Conservation (phyloP, 225 moss, liverwort and hornwort species). For the Straminergon stramineum region DNA sequence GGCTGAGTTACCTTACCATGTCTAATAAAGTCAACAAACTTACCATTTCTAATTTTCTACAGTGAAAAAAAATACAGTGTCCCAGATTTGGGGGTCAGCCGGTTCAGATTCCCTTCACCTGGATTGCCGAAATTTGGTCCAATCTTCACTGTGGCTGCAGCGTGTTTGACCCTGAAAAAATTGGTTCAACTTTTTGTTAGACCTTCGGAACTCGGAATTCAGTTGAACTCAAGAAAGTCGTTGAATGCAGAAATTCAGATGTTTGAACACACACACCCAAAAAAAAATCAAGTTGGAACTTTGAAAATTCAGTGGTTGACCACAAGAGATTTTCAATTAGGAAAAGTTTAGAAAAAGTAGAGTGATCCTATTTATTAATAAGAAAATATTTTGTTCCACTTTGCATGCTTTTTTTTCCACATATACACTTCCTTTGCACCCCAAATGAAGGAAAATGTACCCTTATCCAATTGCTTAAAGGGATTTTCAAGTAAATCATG, state of each 20-base stretch:
- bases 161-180: neutral
- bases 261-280: too few relatives aligned
- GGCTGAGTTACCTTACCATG: too few relatives aligned
- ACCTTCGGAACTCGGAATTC: neutral
- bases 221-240: neutral
- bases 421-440: too few relatives aligned
- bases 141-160: neutral
- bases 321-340: neutral
- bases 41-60: accelerated
- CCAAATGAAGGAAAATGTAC: too few relatives aligned
- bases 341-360: neutral
- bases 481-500: too few relatives aligned
- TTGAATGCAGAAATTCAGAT: neutral
- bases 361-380: neutral
- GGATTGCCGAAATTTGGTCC: neutral
- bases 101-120: neutral
- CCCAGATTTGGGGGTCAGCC: neutral
- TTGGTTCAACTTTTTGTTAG: neutral
- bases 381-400: too few relatives aligned
- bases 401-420: too few relatives aligned
- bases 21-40: neutral
- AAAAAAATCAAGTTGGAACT: neutral
- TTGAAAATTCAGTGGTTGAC: neutral
- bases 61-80: neutral
- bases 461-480: too few relatives aligned